These are phyloP conservation scores for Salix koriyanagi DNA, from an alignment of 345 rosid genomes.

Conservation along the genomic window DNA sequence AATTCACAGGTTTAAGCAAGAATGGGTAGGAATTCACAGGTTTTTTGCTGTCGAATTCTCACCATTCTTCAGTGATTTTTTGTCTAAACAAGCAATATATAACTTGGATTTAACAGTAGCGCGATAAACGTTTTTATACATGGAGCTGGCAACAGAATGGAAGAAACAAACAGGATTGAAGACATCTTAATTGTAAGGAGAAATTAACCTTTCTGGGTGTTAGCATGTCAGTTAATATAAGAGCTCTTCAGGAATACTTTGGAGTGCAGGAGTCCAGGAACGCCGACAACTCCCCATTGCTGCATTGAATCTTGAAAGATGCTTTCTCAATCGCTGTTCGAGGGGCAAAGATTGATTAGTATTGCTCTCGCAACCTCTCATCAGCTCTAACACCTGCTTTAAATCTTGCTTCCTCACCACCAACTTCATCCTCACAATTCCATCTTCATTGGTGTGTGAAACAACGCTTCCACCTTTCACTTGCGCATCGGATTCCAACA, in stretches of 20 bases:
- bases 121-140: not conserved
- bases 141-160: not conserved
- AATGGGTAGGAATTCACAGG: not conserved
- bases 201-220: not conserved
- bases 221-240: not conserved
- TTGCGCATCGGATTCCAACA: constrained; percentile 22
- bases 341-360: not conserved
- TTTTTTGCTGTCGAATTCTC: not conserved
- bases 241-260: constrained; percentile 41
- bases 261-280: constrained; percentile 37
- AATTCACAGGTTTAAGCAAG: not conserved
- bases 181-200: not conserved
- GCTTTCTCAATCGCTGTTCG: constrained; percentile 32
- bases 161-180: not conserved
- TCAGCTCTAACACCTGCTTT: constrained; percentile 32
- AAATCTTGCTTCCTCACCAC: constrained; percentile 45
- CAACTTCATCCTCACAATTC: constrained; percentile 40
- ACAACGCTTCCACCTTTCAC: constrained; percentile 16
- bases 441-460: constrained; percentile 24
- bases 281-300: constrained; percentile 11
- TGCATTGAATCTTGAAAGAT: not conserved
- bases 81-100: not conserved
- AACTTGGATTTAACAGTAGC: not conserved
- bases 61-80: not conserved
- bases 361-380: constrained; percentile 11